A percentile compares a stretch with the other conserved stretches of the same genome.
phyloP scores from a whole-genome alignment of 768 basidiomycete species.

The Zangia roseola region DNA sequence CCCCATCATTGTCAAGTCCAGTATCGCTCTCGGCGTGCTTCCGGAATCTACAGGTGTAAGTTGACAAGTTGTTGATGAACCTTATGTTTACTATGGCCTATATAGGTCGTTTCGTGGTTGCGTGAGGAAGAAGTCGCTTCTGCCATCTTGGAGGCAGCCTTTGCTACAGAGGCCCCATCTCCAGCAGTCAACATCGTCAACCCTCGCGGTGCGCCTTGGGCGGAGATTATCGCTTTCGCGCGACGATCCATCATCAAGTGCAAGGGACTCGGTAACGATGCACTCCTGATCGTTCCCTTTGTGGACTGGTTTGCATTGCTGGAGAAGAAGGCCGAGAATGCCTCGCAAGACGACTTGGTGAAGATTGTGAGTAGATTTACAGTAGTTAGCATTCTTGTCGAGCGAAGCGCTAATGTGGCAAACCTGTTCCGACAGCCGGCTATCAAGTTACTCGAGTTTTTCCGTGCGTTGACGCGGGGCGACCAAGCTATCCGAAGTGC shows the following conservation, averaged over 20 bases:
- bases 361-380: constrained; percentile 29
- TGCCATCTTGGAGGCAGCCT: constrained; percentile 31
- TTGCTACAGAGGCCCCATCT: constrained; percentile 13
- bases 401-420: not conserved
- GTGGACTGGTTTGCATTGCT: constrained; percentile 35
- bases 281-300: constrained; percentile 34
- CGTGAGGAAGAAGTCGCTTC: constrained; percentile 39
- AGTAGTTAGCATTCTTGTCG: not conserved
- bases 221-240: constrained; percentile 27
- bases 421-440: constrained; percentile 27
- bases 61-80: not conserved
- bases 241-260: constrained; percentile 14
- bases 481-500: constrained; percentile 8
- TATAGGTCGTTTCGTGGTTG: constrained; percentile 42
- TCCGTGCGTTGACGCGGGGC: constrained; percentile 22
- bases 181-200: constrained; percentile 38
- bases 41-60: constrained; percentile 36
- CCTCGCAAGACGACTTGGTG: constrained; percentile 26
- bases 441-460: constrained; percentile 35
- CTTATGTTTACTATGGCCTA: not conserved
- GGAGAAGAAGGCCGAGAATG: constrained; percentile 17
- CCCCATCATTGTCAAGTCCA: constrained; percentile 40
- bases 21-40: constrained; percentile 27
- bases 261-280: not conserved
- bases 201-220: constrained; percentile 37